These are phyloP conservation scores for Coemansia sp. DNA, from an alignment of 192 early-diverging fungal genomes.

Conservation along the genomic window DNA sequence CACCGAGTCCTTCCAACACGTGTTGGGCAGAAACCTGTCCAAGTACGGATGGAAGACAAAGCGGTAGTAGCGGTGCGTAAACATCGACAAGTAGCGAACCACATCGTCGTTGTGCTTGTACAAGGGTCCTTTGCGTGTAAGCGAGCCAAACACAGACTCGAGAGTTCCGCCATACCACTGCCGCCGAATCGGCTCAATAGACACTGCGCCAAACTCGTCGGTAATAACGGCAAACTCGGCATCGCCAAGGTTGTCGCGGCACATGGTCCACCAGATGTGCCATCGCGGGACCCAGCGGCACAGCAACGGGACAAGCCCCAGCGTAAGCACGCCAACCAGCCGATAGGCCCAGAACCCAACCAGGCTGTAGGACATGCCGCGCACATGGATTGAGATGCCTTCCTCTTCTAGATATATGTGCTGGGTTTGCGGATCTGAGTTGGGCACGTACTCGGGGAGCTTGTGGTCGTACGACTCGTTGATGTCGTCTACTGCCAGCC, in stretches of 20 bases:
- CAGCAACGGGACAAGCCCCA: slow-evolving; percentile 71
- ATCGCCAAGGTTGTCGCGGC: slow-evolving; percentile 60
- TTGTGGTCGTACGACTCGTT: slow-evolving; percentile 53
- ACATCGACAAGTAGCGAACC: slow-evolving; percentile 36
- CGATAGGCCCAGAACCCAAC: slow-evolving; percentile 60
- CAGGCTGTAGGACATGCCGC: slow-evolving; percentile 61
- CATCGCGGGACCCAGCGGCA: slow-evolving; percentile 83
- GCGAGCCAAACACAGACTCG: slow-evolving; percentile 63
- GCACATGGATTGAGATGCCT: slow-evolving; percentile 56
- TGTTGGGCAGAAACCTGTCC: slow-evolving; percentile 47
- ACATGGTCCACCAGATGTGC: slow-evolving; percentile 71
- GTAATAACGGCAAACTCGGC: slow-evolving; percentile 73
- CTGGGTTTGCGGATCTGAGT: slow-evolving; percentile 44
- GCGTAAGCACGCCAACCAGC: slow-evolving; percentile 61
- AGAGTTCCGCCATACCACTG: slow-evolving; percentile 65
- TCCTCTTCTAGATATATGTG: slow-evolving; percentile 67
- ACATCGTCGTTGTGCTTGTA: slow-evolving; percentile 35
- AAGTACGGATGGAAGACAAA: slow-evolving; percentile 53
- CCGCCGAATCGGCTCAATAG: slow-evolving; percentile 55
- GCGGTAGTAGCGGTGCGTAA: slow-evolving; percentile 53
- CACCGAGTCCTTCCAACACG: slow-evolving; percentile 49
- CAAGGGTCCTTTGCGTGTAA: slow-evolving; percentile 33
- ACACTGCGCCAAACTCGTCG: slow-evolving; percentile 65
- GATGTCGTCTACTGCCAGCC: slow-evolving; percentile 50
- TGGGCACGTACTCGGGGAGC: slow-evolving; percentile 50